Evolutionary conservation across 2,329 filamentous ascomycete genomes (phyloP).

Genomic region (Coniochaeta sp.): DNA sequence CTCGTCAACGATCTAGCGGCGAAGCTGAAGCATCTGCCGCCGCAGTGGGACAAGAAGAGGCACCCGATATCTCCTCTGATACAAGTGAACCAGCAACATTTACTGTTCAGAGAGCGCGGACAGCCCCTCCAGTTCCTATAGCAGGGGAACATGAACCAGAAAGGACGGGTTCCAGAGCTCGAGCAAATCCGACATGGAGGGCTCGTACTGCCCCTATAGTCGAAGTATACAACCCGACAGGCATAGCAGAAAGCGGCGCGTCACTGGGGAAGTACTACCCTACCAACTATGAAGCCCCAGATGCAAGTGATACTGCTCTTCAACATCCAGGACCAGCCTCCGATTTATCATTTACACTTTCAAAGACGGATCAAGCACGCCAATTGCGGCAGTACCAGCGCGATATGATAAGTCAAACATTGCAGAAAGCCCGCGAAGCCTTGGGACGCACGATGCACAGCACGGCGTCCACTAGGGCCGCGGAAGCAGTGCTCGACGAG

Average conservation of each 20-base stretch:
- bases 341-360: constrained; percentile 22
- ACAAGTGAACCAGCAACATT: neutral
- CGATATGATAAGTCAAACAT: constrained; percentile 53
- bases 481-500: neutral
- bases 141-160: neutral
- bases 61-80: neutral
- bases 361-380: constrained; percentile 39
- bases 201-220: neutral
- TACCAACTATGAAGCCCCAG: constrained; percentile 39
- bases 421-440: constrained; percentile 29
- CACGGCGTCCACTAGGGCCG: constrained; percentile 27
- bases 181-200: neutral
- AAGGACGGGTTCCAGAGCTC: neutral
- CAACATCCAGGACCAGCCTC: constrained; percentile 19
- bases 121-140: neutral
- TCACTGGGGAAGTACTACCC: constrained; percentile 58
- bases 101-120: neutral
- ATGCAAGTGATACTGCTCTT: constrained; percentile 25
- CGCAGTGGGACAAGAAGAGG: neutral
- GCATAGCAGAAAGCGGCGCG: constrained; percentile 36
- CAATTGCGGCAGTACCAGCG: constrained; percentile 51
- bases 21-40: neutral
- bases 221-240: constrained; percentile 35
- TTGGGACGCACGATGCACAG: constrained; percentile 2
- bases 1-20: constrained; percentile 22